Percentiles rank a stretch among this genome's conserved stretches.
Evolutionary conservation across 2,329 filamentous ascomycete species (phyloP).

Genomic region (Fusarium vanettenii): DNA sequence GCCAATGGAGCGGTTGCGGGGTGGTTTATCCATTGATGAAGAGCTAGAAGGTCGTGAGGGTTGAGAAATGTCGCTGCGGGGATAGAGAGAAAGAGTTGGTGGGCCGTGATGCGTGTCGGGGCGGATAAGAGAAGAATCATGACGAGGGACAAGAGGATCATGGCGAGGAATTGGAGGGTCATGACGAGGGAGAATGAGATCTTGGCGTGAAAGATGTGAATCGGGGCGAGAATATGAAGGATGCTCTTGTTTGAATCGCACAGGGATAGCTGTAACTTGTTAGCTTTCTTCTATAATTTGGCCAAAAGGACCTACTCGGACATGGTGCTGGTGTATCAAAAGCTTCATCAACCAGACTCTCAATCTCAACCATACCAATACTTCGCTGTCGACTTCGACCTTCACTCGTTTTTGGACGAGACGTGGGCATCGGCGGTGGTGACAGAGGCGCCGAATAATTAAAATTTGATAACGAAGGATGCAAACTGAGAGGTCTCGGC

Average conservation of each 20-base stretch:
- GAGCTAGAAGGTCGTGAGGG: conserved; percentile 40
- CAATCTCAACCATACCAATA: conserved; percentile 32
- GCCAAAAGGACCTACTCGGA: conserved; percentile 17
- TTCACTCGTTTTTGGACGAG: conserved; percentile 35
- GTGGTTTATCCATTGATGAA: conserved; percentile 35
- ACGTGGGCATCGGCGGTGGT: conserved; percentile 28
- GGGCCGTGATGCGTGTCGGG: conserved; percentile 29
- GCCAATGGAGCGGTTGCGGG: conserved; percentile 40
- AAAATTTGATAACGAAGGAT: conserved; percentile 34
- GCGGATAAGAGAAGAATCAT: not conserved
- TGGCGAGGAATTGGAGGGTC: not conserved
- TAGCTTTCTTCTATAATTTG: not conserved
- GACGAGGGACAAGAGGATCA: not conserved
- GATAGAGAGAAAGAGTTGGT: conserved; percentile 8
- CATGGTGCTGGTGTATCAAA: conserved; percentile 36
- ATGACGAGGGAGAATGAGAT: not conserved
- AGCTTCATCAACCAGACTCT: conserved; percentile 20
- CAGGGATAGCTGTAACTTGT: conserved; percentile 22
- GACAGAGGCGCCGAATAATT: conserved; percentile 16
- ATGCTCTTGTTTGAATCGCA: conserved; percentile 24
- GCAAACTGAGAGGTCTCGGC: conserved; percentile 37
- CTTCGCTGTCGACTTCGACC: conserved; percentile 10
- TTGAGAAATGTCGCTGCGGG: conserved; percentile 30
- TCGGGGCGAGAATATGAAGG: not conserved
- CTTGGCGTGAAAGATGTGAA: not conserved